Conservation (phyloP, 495 filamentous ascomycete species). For the Penicillium coprophilum region DNA sequence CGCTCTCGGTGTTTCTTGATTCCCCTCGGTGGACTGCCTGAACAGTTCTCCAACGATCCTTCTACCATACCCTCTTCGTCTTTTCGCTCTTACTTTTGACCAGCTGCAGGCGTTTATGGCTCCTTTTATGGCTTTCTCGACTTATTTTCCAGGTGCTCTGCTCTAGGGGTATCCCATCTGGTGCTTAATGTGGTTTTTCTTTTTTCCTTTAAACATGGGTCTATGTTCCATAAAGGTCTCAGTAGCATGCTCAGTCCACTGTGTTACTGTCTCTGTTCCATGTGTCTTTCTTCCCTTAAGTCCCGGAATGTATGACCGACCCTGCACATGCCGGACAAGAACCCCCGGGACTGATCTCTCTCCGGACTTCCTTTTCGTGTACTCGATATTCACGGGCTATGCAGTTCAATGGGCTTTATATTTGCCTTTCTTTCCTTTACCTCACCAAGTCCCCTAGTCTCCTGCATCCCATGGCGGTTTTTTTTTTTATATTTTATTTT, state of each 20-base stretch:
- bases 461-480: slow-evolving; percentile 30
- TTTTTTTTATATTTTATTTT: slow-evolving; percentile 13
- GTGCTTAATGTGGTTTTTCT: slow-evolving; percentile 18
- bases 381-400: slow-evolving; percentile 3
- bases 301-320: slow-evolving; percentile 1
- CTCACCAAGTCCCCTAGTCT: slow-evolving; percentile 12
- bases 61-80: slow-evolving; percentile 18
- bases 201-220: slow-evolving; percentile 8
- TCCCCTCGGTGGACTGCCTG: slow-evolving; percentile 13
- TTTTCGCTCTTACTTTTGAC: slow-evolving; percentile 25
- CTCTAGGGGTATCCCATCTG: slow-evolving; percentile 26
- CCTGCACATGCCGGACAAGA: not conserved
- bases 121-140: slow-evolving; percentile 24
- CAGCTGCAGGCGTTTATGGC: slow-evolving; percentile 40
- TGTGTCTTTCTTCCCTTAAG: slow-evolving; percentile 8
- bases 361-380: not conserved
- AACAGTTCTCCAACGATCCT: slow-evolving; percentile 22
- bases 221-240: slow-evolving; percentile 1
- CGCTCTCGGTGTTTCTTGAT: slow-evolving; percentile 6
- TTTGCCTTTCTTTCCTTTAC: not conserved
- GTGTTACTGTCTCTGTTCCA: slow-evolving; percentile 8
- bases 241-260: slow-evolving; percentile 7
- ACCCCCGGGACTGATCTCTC: slow-evolving; percentile 4
- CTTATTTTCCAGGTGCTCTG: slow-evolving; percentile 33
- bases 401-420: not conserved